These are phyloP conservation scores for Eucalyptus pumila DNA, from an alignment of 345 rosid species.

Conservation along the genomic window DNA sequence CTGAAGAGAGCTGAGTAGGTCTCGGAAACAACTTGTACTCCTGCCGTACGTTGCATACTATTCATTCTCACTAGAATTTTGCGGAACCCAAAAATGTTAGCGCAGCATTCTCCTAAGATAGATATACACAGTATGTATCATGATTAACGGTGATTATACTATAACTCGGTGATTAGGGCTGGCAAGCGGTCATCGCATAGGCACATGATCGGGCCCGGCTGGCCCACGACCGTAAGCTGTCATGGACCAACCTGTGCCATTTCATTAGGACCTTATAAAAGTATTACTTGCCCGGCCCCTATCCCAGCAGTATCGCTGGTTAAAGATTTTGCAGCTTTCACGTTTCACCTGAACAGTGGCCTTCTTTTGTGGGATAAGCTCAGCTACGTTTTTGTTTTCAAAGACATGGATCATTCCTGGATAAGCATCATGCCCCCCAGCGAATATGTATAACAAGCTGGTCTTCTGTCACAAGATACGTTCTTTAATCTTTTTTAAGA, in stretches of 20 bases:
- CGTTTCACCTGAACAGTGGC: not conserved
- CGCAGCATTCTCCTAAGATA: not conserved
- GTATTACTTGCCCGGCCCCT: not conserved
- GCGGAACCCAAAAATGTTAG: not conserved
- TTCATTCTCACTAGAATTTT: not conserved
- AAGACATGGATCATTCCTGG: not conserved
- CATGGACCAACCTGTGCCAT: not conserved
- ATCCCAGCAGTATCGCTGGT: not conserved
- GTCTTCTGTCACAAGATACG: not conserved
- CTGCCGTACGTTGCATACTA: not conserved
- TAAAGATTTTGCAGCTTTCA: not conserved
- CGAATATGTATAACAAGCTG: not conserved
- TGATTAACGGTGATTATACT: not conserved
- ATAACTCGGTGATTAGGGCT: not conserved
- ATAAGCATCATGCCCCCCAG: not conserved
- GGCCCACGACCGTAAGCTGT: not conserved
- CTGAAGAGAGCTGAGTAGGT: conserved; percentile 35
- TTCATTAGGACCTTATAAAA: not conserved
- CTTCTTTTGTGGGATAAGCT: not conserved
- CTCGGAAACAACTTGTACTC: not conserved
- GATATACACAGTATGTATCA: not conserved
- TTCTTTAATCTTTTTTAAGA: not conserved
- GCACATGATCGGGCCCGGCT: not conserved
- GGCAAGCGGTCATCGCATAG: not conserved
- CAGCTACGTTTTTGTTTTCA: not conserved